Conservation (phyloP, 768 basidiomycete species). For the Lentinula sp. region DNA sequence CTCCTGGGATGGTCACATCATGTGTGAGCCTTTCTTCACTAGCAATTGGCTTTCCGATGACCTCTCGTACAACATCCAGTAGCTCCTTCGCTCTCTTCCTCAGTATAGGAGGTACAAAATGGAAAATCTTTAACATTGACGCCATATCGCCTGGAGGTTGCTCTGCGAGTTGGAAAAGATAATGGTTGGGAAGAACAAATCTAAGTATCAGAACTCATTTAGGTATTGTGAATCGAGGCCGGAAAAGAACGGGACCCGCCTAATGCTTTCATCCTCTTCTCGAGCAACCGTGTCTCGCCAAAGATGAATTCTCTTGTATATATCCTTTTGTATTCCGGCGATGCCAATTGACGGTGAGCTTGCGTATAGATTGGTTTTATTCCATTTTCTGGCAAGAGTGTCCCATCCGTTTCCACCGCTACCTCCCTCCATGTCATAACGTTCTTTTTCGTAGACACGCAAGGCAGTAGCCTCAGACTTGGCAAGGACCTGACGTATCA, state of each 20-base stretch:
- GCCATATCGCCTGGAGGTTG: slow-evolving; percentile 61
- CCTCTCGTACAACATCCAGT: slow-evolving; percentile 50
- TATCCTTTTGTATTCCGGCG: slow-evolving; percentile 41
- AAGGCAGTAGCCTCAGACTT: slow-evolving; percentile 76
- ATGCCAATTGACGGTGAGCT: slow-evolving; percentile 17
- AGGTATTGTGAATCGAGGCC: not conserved
- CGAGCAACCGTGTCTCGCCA: slow-evolving; percentile 82
- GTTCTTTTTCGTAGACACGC: slow-evolving; percentile 60
- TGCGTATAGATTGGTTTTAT: slow-evolving; percentile 46
- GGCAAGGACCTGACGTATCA: slow-evolving; percentile 59
- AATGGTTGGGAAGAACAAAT: slow-evolving; percentile 73
- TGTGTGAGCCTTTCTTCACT: slow-evolving; percentile 7
- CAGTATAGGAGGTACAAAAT: slow-evolving; percentile 56
- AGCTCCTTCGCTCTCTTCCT: slow-evolving; percentile 59
- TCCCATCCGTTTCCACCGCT: slow-evolving; percentile 73
- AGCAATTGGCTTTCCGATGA: slow-evolving; percentile 28
- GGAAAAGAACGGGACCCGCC: slow-evolving; percentile 36
- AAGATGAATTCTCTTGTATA: slow-evolving; percentile 67
- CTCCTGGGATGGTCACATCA: slow-evolving; percentile 4
- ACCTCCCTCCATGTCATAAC: slow-evolving; percentile 62
- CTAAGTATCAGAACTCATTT: slow-evolving; percentile 24
- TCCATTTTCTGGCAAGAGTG: slow-evolving; percentile 75
- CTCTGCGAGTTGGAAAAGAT: slow-evolving; percentile 69
- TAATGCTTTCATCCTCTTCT: slow-evolving; percentile 80
- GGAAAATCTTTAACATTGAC: slow-evolving; percentile 53